These are phyloP conservation scores for Tulasnella sp. DNA, from an alignment of 768 basidiomycete species.

Conservation along the genomic window DNA sequence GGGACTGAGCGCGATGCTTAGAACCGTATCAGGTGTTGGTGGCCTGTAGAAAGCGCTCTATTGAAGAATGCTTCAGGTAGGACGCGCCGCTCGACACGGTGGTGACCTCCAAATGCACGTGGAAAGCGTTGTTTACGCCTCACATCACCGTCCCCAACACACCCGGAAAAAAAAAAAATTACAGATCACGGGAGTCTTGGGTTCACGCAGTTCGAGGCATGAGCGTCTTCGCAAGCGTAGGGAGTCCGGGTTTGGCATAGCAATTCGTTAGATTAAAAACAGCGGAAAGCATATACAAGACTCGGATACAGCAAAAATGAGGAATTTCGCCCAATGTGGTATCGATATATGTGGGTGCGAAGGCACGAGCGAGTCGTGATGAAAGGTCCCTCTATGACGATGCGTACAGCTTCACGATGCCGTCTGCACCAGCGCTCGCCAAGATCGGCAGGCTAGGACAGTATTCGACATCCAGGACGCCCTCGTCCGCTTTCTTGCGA, in stretches of 20 bases:
- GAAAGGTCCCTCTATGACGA: conserved; percentile 10
- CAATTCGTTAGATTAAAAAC: not conserved
- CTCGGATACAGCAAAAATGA: not conserved
- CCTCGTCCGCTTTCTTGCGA: conserved; percentile 82
- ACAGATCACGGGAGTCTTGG: not conserved
- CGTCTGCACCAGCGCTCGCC: conserved; percentile 94
- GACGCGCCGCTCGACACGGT: not conserved
- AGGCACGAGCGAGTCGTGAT: not conserved
- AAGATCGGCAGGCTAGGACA: conserved; percentile 77
- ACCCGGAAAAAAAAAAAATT: not conserved
- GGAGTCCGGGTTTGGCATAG: not conserved
- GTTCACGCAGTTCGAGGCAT: not conserved
- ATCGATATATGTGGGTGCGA: not conserved
- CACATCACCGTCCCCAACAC: not conserved
- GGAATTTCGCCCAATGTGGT: not conserved
- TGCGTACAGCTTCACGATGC: conserved; percentile 80
- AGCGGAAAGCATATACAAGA: conserved; percentile 1
- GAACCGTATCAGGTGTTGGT: not conserved
- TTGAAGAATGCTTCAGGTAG: not conserved
- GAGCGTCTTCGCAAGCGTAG: too few species aligned
- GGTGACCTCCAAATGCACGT: not conserved
- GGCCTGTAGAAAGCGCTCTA: not conserved
- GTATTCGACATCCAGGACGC: conserved; percentile 81
- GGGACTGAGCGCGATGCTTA: not conserved
- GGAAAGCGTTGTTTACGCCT: not conserved